Evolutionary conservation across 1,284 basidiomycete species (phyloP), one percentile per base, ranked within the genome.

Genomic region (Apiotrichum porosum): DNA sequence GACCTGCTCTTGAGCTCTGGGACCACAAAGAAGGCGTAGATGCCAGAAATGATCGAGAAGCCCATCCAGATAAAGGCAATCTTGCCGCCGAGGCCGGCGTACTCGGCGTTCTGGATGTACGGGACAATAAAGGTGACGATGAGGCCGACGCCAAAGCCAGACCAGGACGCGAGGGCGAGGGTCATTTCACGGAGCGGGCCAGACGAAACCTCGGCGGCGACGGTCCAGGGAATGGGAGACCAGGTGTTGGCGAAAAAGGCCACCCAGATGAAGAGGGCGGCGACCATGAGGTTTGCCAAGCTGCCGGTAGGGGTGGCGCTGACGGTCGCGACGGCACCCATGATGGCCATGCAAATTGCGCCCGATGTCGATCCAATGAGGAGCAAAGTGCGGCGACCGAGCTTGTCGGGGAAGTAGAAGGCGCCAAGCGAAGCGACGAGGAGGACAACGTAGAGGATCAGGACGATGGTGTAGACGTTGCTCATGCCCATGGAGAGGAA

Each of bases 11-110:
- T 39, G n/a, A n/a, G 14, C 37, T 39, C 37, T 10, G 28, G 40
- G 24, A 42, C 15, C n/a, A n/a, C n/a, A n/a, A 42, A 42, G 9
- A 24, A 9, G 19, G 13, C n/a, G 14, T 49, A 55, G 31, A 57
- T 42, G 43, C 40, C 37, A 22, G 42, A 51, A 36, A 56, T 36
- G 47, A 56, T 18, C 4, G 52, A 57, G 52, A 61, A 56, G 5
- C 41, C 44, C 14, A 54, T 54, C 54, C 55, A 61, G 39, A 61
- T 36, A 50, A 54, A 61, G 23, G 51, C 50, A n/a, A 39, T 21
- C 6, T 22, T 12, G 13, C 17, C 37, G 12, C 37, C 37, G 23
- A 39, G 39, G 18, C 45, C 41, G 31, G 47, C 49, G 23, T 40
- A 32, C 44, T 49, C 51, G 12, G 49, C 44, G 38, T 47, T 38